These are phyloP conservation scores for Fusarium subtropicale DNA, from an alignment of 2,329 filamentous ascomycete species.

Conservation along the genomic window DNA sequence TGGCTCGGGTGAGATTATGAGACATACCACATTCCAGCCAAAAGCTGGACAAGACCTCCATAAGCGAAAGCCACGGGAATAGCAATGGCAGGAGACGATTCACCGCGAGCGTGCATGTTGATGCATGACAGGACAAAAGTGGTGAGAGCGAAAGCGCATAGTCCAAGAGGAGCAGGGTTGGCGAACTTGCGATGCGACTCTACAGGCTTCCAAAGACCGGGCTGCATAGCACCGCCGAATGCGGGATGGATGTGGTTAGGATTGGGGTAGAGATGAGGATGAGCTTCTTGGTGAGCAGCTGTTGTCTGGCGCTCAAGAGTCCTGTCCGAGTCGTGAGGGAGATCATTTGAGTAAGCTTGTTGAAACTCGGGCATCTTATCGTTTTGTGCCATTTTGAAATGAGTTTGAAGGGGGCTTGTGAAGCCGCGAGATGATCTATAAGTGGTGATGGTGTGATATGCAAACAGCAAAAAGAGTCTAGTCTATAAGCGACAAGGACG, in stretches of 20 bases:
- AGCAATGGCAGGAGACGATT: slow-evolving; percentile 73
- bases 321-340: slow-evolving; percentile 44
- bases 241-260: slow-evolving; percentile 61
- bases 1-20: neutral
- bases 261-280: slow-evolving; percentile 46
- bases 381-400: slow-evolving; percentile 39
- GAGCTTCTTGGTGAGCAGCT: slow-evolving; percentile 33
- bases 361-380: slow-evolving; percentile 11
- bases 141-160: slow-evolving; percentile 83
- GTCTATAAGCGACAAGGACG: neutral
- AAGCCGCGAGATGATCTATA: slow-evolving; percentile 7
- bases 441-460: neutral
- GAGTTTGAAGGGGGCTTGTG: neutral
- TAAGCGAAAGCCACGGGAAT: slow-evolving; percentile 78
- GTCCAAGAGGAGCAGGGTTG: slow-evolving; percentile 82
- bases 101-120: slow-evolving; percentile 74
- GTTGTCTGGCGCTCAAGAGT: slow-evolving; percentile 40
- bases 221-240: slow-evolving; percentile 76
- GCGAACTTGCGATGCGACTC: slow-evolving; percentile 79
- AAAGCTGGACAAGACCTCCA: slow-evolving; percentile 78
- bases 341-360: slow-evolving; percentile 29
- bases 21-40: slow-evolving; percentile 87
- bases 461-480: slow-evolving; percentile 5
- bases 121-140: slow-evolving; percentile 82
- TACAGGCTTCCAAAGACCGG: slow-evolving; percentile 71